A percentile compares a stretch with the other conserved stretches of the same genome.
These are phyloP conservation scores for Clarireedia hainanense DNA, from an alignment of 2,329 filamentous ascomycete species.

Conservation along the genomic window DNA sequence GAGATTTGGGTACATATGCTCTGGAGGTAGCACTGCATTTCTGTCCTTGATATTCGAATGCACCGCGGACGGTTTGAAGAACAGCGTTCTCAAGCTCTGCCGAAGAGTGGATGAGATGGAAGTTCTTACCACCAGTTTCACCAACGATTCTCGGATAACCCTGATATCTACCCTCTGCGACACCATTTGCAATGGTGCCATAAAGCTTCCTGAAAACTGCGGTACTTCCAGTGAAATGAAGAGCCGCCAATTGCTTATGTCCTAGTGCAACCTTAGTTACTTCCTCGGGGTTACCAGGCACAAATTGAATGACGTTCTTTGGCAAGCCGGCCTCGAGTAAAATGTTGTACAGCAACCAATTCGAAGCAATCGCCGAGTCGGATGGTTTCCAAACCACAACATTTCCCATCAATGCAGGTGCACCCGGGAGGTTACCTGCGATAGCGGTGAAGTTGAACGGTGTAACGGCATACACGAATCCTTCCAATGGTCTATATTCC, in stretches of 20 bases:
- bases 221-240: slow-evolving; percentile 93
- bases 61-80: slow-evolving; percentile 74
- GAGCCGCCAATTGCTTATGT: slow-evolving; percentile 76
- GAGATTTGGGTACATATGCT: slow-evolving; percentile 66
- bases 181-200: slow-evolving; percentile 73
- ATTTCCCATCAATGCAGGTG: slow-evolving; percentile 84
- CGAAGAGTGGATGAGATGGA: slow-evolving; percentile 71
- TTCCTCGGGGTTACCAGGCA: slow-evolving; percentile 79
- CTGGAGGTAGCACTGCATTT: slow-evolving; percentile 85
- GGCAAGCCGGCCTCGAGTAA: slow-evolving; percentile 85
- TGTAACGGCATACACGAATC: slow-evolving; percentile 88
- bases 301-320: slow-evolving; percentile 82
- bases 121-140: slow-evolving; percentile 92
- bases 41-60: slow-evolving; percentile 86
- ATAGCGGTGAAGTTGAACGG: slow-evolving; percentile 98
- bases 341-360: slow-evolving; percentile 85
- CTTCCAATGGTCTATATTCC: slow-evolving; percentile 83
- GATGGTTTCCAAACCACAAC: slow-evolving; percentile 96
- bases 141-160: slow-evolving; percentile 84
- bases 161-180: slow-evolving; percentile 73
- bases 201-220: slow-evolving; percentile 84
- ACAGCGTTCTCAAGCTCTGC: slow-evolving; percentile 74
- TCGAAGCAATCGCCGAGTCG: slow-evolving; percentile 75
- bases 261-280: slow-evolving; percentile 70
- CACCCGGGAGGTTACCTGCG: slow-evolving; percentile 73